Conservation (phyloP, 352 stramenopile species). For the Phytopythium vexans region DNA sequence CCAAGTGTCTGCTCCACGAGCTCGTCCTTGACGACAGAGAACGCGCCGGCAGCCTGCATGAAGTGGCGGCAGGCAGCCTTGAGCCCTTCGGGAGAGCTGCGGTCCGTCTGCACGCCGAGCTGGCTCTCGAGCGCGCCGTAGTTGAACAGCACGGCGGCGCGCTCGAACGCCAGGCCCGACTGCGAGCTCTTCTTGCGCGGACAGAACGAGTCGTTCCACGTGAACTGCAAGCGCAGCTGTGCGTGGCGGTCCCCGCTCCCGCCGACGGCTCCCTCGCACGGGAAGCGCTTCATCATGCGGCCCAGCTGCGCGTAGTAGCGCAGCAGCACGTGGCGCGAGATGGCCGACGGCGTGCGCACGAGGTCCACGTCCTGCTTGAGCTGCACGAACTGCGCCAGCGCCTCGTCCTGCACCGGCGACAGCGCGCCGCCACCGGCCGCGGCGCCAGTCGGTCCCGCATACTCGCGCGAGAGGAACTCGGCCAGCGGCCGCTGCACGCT, state of each 20-base stretch:
- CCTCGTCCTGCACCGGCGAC: constrained; percentile 16
- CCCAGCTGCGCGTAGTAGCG: constrained; percentile 78
- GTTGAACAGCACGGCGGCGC: constrained; percentile 87
- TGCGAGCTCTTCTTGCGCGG: constrained; percentile 81
- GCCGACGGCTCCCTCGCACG: constrained; percentile 22
- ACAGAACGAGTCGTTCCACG: constrained; percentile 91
- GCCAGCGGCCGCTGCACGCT: constrained; percentile 45
- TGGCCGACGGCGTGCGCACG: constrained; percentile 63
- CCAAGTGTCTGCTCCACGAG: constrained; percentile 39
- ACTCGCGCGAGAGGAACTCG: constrained; percentile 69
- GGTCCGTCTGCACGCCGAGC: constrained; percentile 76
- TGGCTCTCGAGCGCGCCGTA: constrained; percentile 79
- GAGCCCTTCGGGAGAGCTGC: constrained; percentile 66
- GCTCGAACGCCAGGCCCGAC: constrained; percentile 66
- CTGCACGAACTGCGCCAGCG: constrained; percentile 46
- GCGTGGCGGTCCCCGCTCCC: constrained; percentile 2
- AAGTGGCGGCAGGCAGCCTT: constrained; percentile 85
- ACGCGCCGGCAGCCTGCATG: constrained; percentile 78
- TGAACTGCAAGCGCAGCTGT: constrained; percentile 65
- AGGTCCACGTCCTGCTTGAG: constrained; percentile 69
- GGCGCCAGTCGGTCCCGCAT: constrained; percentile 23
- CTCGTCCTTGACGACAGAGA: constrained; percentile 55
- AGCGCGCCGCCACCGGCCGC: constrained; percentile 1
- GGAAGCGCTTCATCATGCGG: constrained; percentile 61
- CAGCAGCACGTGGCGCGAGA: constrained; percentile 66